These are phyloP conservation scores for Neurospora cerealis DNA, from an alignment of 495 filamentous ascomycete genomes.

Conservation along the genomic window DNA sequence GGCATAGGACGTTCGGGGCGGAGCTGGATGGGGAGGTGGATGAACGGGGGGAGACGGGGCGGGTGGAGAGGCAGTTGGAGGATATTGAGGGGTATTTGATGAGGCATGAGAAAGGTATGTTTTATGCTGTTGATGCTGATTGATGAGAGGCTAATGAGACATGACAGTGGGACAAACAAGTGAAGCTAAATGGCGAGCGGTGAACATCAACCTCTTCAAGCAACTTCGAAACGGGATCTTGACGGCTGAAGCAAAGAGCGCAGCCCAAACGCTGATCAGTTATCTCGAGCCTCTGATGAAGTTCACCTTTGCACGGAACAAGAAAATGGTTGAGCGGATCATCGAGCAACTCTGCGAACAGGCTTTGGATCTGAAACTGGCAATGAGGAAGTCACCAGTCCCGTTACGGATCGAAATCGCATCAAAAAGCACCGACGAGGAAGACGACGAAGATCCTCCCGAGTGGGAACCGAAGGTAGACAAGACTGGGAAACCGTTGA, in stretches of 20 bases:
- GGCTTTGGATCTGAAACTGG: constrained; percentile 8
- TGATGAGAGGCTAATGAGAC: neutral
- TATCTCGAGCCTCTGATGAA: neutral
- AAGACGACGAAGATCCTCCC: neutral
- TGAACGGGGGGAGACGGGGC: neutral
- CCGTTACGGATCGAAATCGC: constrained; percentile 6
- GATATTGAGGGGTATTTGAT: neutral
- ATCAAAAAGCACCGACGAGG: neutral
- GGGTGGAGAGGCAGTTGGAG: neutral
- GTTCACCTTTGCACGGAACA: neutral
- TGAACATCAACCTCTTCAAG: neutral
- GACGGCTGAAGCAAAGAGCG: neutral
- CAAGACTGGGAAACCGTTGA: neutral
- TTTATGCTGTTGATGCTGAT: too few species aligned
- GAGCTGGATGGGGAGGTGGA: neutral
- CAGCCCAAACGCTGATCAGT: neutral
- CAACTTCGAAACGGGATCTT: neutral
- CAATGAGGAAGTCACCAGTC: neutral
- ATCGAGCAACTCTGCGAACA: constrained; percentile 4
- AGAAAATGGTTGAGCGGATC: neutral
- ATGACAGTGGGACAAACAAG: neutral
- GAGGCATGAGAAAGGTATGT: neutral
- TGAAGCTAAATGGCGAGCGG: neutral
- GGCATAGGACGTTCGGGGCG: constrained; percentile 5
- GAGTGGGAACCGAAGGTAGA: constrained; percentile 2